Evolutionary conservation across 495 filamentous ascomycete species (phyloP).

Genomic region (Chlorociboria aeruginascens): DNA sequence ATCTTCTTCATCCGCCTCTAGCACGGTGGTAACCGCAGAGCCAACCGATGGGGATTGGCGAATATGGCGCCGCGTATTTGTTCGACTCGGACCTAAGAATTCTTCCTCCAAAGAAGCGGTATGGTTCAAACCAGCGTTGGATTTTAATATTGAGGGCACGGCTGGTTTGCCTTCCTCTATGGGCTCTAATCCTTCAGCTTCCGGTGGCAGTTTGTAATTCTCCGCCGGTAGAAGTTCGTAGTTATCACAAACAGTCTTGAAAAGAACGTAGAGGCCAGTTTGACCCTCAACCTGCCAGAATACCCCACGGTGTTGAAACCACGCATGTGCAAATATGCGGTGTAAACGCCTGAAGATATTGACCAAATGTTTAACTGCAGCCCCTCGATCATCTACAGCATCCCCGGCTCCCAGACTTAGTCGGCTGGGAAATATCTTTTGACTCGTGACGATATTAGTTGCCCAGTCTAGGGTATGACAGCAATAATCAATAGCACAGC

Average conservation of each 20-base stretch:
- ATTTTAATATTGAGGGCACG: constrained; percentile 24
- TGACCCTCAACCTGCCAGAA: constrained; percentile 91
- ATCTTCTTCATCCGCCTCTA: constrained; percentile 59
- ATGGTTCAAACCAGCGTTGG: not conserved
- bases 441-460: constrained; percentile 74
- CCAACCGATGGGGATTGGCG: constrained; percentile 61
- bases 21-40: constrained; percentile 58
- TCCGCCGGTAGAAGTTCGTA: constrained; percentile 83
- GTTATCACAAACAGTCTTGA: constrained; percentile 90
- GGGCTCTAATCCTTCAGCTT: constrained; percentile 69
- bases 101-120: constrained; percentile 24
- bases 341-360: constrained; percentile 93
- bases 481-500: constrained; percentile 97
- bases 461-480: constrained; percentile 98
- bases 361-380: constrained; percentile 68
- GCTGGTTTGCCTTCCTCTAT: constrained; percentile 18
- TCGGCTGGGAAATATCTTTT: constrained; percentile 84
- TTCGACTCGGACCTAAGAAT: constrained; percentile 32
- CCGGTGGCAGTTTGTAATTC: constrained; percentile 87
- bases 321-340: constrained; percentile 94
- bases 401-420: constrained; percentile 50
- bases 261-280: constrained; percentile 83
- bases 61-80: constrained; percentile 63
- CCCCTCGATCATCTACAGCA: constrained; percentile 44
- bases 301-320: constrained; percentile 92